Conservation (phyloP, 192 early-diverging fungal genomes). For the Podila minutissima region DNA sequence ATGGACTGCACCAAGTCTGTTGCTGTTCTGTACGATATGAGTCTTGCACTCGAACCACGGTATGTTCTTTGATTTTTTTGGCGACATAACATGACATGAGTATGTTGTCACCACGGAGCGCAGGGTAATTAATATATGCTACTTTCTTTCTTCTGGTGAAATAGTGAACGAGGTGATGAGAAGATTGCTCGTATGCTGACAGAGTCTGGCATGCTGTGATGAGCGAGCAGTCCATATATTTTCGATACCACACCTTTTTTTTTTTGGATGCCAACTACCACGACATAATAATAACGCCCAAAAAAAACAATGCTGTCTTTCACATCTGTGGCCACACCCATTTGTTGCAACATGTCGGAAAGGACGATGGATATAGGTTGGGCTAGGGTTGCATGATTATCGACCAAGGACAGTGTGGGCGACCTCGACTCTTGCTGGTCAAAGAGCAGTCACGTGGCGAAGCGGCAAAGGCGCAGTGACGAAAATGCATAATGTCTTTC, state of each 20-base stretch:
- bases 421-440: too few relatives aligned
- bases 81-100: not conserved
- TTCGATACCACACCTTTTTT: not conserved
- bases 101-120: not conserved
- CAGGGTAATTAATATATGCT: not conserved
- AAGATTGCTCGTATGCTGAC: constrained; percentile 75
- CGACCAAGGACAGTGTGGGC: too few relatives aligned
- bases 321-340: too few relatives aligned
- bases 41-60: constrained; percentile 83
- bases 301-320: too few relatives aligned
- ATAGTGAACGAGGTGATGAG: constrained; percentile 76
- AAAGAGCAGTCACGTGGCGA: too few relatives aligned
- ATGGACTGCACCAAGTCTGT: constrained; percentile 76
- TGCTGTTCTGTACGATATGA: constrained; percentile 80
- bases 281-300: too few relatives aligned
- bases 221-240: not conserved
- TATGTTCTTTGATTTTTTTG: constrained; percentile 13
- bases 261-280: not conserved
- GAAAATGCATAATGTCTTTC: too few relatives aligned
- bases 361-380: too few relatives aligned
- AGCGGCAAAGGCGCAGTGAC: too few relatives aligned
- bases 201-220: constrained; percentile 70
- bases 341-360: too few relatives aligned
- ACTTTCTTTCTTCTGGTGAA: not conserved
- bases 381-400: too few relatives aligned